Conservation (phyloP, 2,329 filamentous ascomycete genomes). For the Stemphylium lycopersici region DNA sequence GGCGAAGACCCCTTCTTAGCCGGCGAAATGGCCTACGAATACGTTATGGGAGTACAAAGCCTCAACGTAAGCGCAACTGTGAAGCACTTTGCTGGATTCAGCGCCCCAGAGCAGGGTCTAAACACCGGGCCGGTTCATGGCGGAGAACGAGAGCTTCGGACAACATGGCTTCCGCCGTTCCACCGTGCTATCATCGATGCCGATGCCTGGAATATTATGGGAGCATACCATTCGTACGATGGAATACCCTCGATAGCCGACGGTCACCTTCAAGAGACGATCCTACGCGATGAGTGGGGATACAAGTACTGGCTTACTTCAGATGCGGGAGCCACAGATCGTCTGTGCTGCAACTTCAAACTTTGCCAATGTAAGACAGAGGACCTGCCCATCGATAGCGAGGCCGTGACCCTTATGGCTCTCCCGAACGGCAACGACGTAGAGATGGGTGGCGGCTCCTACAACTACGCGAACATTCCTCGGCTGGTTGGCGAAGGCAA, state of each 20-base stretch:
- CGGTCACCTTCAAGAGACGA: conserved; percentile 66
- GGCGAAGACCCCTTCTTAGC: conserved; percentile 72
- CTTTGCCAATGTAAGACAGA: conserved; percentile 60
- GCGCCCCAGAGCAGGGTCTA: conserved; percentile 71
- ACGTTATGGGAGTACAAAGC: conserved; percentile 67
- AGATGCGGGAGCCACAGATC: conserved; percentile 74
- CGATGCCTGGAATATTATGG: conserved; percentile 73
- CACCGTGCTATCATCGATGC: conserved; percentile 74
- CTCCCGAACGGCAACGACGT: conserved; percentile 73
- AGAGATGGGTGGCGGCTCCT: conserved; percentile 79
- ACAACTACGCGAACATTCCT: conserved; percentile 70
- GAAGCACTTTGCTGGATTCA: conserved; percentile 77
- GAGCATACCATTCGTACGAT: conserved; percentile 76
- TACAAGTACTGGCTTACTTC: conserved; percentile 72
- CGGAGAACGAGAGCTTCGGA: conserved; percentile 61
- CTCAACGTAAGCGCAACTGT: conserved; percentile 72
- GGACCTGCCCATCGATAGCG: conserved; percentile 64
- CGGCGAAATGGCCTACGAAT: conserved; percentile 70
- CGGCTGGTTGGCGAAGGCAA: conserved; percentile 67
- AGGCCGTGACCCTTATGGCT: conserved; percentile 67
- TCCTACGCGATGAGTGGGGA: conserved; percentile 74
- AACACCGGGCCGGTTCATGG: conserved; percentile 68
- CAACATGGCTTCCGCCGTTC: conserved; percentile 64
- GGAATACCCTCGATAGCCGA: conserved; percentile 72
- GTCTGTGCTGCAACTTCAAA: conserved; percentile 68